These are phyloP conservation scores for Globisporangium splendens DNA, from an alignment of 352 stramenopile genomes.

Conservation along the genomic window DNA sequence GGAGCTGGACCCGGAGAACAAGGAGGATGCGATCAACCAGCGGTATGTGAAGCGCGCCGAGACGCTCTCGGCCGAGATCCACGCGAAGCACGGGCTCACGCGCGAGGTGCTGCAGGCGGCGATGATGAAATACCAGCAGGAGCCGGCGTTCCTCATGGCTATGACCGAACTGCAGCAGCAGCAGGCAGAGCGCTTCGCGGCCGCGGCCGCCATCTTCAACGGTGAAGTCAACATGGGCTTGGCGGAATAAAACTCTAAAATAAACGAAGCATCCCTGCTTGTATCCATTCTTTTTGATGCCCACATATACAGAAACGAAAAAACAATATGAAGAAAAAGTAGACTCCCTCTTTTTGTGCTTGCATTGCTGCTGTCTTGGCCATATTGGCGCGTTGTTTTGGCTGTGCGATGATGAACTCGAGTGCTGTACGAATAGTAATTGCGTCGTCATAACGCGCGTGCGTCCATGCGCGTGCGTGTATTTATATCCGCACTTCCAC, in stretches of 20 bases:
- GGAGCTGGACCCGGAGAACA: slow-evolving; percentile 85
- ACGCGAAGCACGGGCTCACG: slow-evolving; percentile 85
- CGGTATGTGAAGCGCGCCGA: slow-evolving; percentile 86
- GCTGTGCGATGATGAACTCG: neutral
- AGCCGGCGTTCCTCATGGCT: slow-evolving; percentile 80
- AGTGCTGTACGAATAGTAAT: too few species aligned
- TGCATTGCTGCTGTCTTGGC: too few species aligned
- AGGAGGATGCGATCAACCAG: slow-evolving; percentile 89
- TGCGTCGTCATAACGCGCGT: too few species aligned
- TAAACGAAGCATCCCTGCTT: too few species aligned
- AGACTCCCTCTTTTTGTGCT: neutral
- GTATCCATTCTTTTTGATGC: too few species aligned
- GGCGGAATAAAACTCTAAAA: slow-evolving; percentile 46
- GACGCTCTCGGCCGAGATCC: slow-evolving; percentile 80
- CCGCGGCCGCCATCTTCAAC: slow-evolving; percentile 82
- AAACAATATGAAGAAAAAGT: neutral
- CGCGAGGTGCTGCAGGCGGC: slow-evolving; percentile 82
- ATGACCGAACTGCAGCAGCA: slow-evolving; percentile 88
- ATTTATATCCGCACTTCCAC: too few species aligned
- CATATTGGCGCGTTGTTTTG: neutral
- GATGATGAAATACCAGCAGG: slow-evolving; percentile 92
- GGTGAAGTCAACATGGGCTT: slow-evolving; percentile 89
- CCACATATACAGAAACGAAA: slow-evolving; percentile 2
- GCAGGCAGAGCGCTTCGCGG: slow-evolving; percentile 81
- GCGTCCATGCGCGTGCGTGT: too few species aligned